Evolutionary conservation across 805 yeast species (phyloP), one percentile per base, ranked within the genome.

Genomic region (Kazachstania psychrophila): DNA sequence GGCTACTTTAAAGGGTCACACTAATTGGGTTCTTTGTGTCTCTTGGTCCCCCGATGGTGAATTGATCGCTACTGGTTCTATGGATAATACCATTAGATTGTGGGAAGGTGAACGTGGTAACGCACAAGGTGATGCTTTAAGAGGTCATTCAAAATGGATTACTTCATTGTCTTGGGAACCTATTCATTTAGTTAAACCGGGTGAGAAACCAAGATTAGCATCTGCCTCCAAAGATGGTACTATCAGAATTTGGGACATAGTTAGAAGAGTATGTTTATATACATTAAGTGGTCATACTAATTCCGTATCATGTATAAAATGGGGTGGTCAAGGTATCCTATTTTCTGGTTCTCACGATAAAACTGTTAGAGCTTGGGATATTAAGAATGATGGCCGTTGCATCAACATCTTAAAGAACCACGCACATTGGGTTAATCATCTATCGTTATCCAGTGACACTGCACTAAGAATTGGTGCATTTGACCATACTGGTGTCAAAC

Each of bases 401-500:
- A 68, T 82, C 23, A 85, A 83, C 55, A 77, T 86, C 3, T 65
- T 92, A 46, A 79, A 78, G 56, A 73, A 92, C 30, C 98, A 92
- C 58, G 96, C 94, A 2, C 98, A 92, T 62, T 92, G 98, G 98
- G 92, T 92, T 33, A 92, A 92, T 58, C 97, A 89, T 61, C 66
- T 92, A 41, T 82, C 96, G 0, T 65, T 92, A 29, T 83, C 95
- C 2, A 89, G 97, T 0, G 98, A 92, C 52, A 80, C 79, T 54
- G 94, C 78, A 0, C 64, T 92, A 37, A 67, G 96, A 48, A 72
- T 80, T 46, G 97, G 98, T 7, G 86, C 95, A 0, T 89, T 74
- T 52, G 96, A 87, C 54, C 86, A 84, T 47, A 72, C 70, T 17
- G 78, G 78, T 25, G 57, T 44, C 10, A 51, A 52, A 28, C 73